Conservation (phyloP, 805 yeast genomes). For the Starmera caribaea region DNA sequence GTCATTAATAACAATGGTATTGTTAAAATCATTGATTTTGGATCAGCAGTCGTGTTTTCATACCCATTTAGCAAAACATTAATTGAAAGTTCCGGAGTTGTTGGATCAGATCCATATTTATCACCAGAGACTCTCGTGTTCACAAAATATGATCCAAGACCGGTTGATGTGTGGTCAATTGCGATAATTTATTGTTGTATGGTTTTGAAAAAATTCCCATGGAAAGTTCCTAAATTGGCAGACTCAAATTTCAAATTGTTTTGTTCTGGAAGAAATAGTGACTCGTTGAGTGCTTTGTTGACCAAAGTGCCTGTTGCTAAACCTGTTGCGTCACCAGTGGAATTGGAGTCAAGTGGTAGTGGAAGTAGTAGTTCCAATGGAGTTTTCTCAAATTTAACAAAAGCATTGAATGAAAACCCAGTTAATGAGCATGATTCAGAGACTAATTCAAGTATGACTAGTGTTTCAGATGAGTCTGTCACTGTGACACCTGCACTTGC, state of each 20-base stretch:
- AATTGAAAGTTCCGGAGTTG: conserved; percentile 75
- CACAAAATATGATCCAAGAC: conserved; percentile 79
- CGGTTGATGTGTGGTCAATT: conserved; percentile 90
- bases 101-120: conserved; percentile 81
- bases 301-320: conserved; percentile 45
- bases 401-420: conserved; percentile 16
- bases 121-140: conserved; percentile 90
- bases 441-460: neutral
- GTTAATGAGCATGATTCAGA: conserved; percentile 3
- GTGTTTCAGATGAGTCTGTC: neutral
- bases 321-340: conserved; percentile 15
- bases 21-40: conserved; percentile 85
- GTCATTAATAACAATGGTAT: conserved; percentile 77
- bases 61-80: conserved; percentile 72
- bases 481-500: neutral
- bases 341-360: conserved; percentile 11
- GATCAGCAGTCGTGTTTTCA: conserved; percentile 84
- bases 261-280: conserved; percentile 63
- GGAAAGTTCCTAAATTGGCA: conserved; percentile 81
- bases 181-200: conserved; percentile 90
- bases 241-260: conserved; percentile 80
- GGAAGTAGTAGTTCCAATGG: too few species aligned
- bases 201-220: conserved; percentile 86
- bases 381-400: conserved; percentile 14
- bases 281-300: conserved; percentile 52